Base-by-base conservation (phyloP, 306 rosid genomes). In the Citrullus amarus region DNA sequence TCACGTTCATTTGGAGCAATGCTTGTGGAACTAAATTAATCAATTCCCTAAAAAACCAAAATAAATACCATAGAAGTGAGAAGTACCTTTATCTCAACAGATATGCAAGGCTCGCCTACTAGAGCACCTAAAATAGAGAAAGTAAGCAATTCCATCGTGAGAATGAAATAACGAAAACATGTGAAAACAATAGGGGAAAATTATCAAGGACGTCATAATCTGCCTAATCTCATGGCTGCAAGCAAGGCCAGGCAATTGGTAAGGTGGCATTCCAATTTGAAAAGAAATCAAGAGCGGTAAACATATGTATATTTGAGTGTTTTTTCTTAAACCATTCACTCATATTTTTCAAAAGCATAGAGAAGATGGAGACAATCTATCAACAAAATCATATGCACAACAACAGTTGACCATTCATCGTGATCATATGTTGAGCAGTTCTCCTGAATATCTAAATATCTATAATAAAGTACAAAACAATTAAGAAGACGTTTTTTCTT, bases 81-180 rank as follows among this genome's bases (percentile, higher is more conserved):
- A 68, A 4, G 50, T 65, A 91, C 98, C 99, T 96, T 96, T 84
- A 96, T 91, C 91, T 96, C 99, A 48, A 96, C 86, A 82, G 92
- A 90, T 84, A 96, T 82, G 87, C 93, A 88, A 41, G 88, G 84
- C 65, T 76, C 84, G n/a, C 82, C 88, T 78, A 78, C 89, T 15
- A 32, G 83, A 76, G 79, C 70, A 83, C 87, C 98, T 92, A 88
- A 84, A 88, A 79, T 62, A 12, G 39, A 60, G 43, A 74, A n/a
- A 14, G 28, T 28, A 18, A 79, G 3, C 69, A 30, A 6, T 30
- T 65, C 6, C 56, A 28, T 54, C 36, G 36, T 20, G 20, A 51
- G 9, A 54, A 79, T 63, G 6, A 12, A 36, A 17, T 12, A 46
- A 48, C 18, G 73, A 22, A 78, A 60, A 36, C 11, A 78, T 48